Percentiles rank a stretch among this genome's conserved stretches.
Conservation (phyloP, 768 basidiomycete genomes). For the Podaxis sp. region DNA sequence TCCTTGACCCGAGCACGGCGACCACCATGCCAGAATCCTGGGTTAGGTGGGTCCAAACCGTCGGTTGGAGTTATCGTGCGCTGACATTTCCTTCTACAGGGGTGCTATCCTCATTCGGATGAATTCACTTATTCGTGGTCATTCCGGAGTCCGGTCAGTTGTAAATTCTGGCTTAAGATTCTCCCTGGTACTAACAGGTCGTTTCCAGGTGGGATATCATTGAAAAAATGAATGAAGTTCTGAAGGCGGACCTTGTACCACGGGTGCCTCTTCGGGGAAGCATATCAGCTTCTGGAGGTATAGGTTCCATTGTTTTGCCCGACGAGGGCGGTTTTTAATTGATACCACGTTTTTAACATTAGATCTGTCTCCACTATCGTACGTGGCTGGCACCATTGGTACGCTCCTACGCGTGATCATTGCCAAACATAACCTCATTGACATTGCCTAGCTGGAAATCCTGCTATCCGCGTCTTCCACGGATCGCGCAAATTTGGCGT, state of each 20-base stretch:
- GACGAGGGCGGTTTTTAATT: constrained; percentile 5
- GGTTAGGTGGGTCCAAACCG: constrained; percentile 51
- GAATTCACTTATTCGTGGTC: constrained; percentile 80
- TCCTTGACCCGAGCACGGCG: constrained; percentile 63
- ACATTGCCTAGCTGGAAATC: constrained; percentile 42
- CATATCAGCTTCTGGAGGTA: constrained; percentile 78
- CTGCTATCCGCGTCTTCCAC: constrained; percentile 62
- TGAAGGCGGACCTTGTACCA: constrained; percentile 63
- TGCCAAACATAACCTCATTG: neutral
- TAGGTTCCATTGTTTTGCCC: constrained; percentile 15
- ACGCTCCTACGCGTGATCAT: constrained; percentile 11
- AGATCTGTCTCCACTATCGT: constrained; percentile 54
- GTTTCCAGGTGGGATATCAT: constrained; percentile 63
- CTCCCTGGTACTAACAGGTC: neutral
- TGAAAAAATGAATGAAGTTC: constrained; percentile 62
- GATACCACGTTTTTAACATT: neutral
- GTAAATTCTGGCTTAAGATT: neutral
- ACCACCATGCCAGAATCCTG: constrained; percentile 84
- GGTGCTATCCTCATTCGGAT: constrained; percentile 77
- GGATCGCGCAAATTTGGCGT: constrained; percentile 48
- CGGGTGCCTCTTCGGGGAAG: constrained; percentile 80
- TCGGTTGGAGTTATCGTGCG: neutral
- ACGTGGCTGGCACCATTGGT: constrained; percentile 69
- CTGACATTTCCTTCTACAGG: constrained; percentile 28
- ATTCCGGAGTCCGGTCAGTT: constrained; percentile 66